Base-by-base conservation (phyloP, 441 rosid genomes). In the Pelargonium exstipulatum region DNA sequence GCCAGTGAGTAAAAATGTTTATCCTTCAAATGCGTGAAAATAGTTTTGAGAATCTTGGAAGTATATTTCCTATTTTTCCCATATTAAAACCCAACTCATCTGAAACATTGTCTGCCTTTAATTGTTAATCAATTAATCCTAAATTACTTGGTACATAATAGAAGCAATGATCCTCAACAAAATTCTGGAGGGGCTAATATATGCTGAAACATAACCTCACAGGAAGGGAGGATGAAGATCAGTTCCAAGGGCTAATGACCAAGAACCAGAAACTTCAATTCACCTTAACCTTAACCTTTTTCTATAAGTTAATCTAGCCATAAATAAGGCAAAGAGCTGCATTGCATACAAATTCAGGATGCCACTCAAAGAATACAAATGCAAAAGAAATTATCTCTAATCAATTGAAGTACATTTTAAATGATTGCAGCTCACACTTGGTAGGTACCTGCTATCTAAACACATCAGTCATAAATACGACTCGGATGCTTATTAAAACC, bases 1-100 rank as follows among this genome's bases (percentile, higher is more conserved):
- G 9, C 18, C 55, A 49, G 35, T 46, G 55, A 45, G 14, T 9
- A 26, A 12, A 70, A 20, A 64, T n/a, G 16, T 70, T 64, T 58
- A 51, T 18, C 51, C 60, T 53, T 53, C 16, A 53, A 5, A 53
- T 53, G 60, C 8, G 8, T 5, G 60, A 48, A 17, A 51, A 53
- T 16, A 53, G 9, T 53, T 53, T 14, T 2, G 18, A 18, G 22
- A 5, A 53, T 51, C 58, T 14, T 16, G 58, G 58, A 51, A 51
- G 58, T 51, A 4, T 51, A 5, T n/a, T 14, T 13, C 17, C 7
- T 3, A 5, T 51, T 51, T 51, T 51, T 51, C 5, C 20, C n/a
- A 16, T 53, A 53, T 53, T 16, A 17, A 53, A 53, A 16, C 18
- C 42, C 42, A 37, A 53, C 60, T 53, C 20, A 53, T 53, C 20